These are phyloP conservation scores for Volvariella volvacea DNA, from an alignment of 1,284 basidiomycete genomes.

Conservation along the genomic window DNA sequence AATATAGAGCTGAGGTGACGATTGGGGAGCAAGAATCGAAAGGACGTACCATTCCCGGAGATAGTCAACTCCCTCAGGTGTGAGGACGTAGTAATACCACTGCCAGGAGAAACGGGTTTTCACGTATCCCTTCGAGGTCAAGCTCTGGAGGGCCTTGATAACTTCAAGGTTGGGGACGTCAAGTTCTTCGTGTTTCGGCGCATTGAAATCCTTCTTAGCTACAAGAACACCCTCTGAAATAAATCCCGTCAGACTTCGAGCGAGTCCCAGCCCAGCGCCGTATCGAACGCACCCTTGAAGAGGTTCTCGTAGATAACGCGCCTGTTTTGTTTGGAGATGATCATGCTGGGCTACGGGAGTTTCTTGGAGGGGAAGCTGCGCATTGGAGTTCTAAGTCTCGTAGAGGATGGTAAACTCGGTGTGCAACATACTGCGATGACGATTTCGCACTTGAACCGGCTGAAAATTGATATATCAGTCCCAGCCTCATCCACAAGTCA, in stretches of 20 bases:
- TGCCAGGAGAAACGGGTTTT: conserved; percentile 99
- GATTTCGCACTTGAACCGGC: conserved; percentile 25
- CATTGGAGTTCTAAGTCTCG: conserved; percentile 1
- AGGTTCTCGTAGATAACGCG: conserved; percentile 93
- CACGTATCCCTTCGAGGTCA: conserved; percentile 93
- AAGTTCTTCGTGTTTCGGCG: conserved; percentile 95
- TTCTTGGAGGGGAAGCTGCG: conserved; percentile 36
- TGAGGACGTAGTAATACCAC: conserved; percentile 93
- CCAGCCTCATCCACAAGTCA: conserved; percentile 27
- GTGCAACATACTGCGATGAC: conserved; percentile 30
- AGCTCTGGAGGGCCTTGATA: conserved; percentile 98
- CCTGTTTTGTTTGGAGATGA: conserved; percentile 81
- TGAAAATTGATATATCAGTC: conserved; percentile 10
- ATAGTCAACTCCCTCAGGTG: conserved; percentile 92
- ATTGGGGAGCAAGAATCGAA: not conserved
- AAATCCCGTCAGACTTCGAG: not conserved
- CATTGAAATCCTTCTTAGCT: conserved; percentile 99
- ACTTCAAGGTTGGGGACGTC: conserved; percentile 97
- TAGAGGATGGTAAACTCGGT: conserved; percentile 4
- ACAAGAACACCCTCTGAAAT: conserved; percentile 91
- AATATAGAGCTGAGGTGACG: not conserved
- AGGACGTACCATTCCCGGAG: conserved; percentile 80
- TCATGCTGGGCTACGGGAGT: conserved; percentile 60
- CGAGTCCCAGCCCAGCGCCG: not conserved
- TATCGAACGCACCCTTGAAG: conserved; percentile 78